A percentile compares a stretch with the other conserved stretches of the same genome.
These are phyloP conservation scores for Populus pruinosa DNA, from an alignment of 345 rosid species.

Conservation along the genomic window DNA sequence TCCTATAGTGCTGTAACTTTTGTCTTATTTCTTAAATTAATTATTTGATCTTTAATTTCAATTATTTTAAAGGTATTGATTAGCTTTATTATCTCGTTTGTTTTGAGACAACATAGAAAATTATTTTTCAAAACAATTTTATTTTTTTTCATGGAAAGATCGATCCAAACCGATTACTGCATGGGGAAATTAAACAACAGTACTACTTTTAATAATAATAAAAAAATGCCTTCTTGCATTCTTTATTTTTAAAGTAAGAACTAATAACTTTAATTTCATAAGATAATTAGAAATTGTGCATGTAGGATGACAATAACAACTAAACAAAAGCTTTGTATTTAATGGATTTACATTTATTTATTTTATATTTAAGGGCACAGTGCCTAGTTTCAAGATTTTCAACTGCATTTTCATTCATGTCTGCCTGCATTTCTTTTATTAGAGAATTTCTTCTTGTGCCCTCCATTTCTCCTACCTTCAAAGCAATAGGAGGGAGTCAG, in stretches of 20 bases:
- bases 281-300: not conserved
- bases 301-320: not conserved
- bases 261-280: not conserved
- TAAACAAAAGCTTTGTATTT: not conserved
- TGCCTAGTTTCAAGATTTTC: not conserved
- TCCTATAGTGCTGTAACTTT: conserved; percentile 13
- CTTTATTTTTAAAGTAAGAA: not conserved
- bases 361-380: not conserved
- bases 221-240: not conserved
- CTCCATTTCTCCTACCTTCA: not conserved
- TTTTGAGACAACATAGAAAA: not conserved
- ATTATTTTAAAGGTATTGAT: conserved; percentile 5
- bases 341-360: not conserved
- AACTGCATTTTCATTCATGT: not conserved
- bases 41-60: not conserved
- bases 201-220: not conserved
- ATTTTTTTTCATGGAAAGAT: not conserved
- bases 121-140: not conserved
- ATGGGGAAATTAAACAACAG: not conserved
- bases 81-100: conserved; percentile 9
- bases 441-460: not conserved
- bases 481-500: not conserved
- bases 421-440: not conserved
- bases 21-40: conserved; percentile 12
- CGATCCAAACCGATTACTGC: not conserved